Evolutionary conservation across 768 basidiomycete species (phyloP).

Genomic region (Mrakia frigida): DNA sequence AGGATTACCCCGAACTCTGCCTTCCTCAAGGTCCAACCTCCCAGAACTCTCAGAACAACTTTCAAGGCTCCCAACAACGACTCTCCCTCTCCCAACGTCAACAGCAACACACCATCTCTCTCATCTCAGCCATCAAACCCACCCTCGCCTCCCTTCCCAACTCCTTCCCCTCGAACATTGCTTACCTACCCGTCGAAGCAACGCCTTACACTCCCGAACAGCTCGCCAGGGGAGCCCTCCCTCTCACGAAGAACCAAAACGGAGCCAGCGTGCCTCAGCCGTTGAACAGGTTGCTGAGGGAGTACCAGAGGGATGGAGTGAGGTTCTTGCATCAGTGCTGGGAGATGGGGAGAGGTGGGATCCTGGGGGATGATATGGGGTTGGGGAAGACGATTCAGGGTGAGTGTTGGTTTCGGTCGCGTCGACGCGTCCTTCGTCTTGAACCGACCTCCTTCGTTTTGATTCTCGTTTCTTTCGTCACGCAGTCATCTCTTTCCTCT

Average conservation of each 20-base stretch:
- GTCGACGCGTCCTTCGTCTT: background rate
- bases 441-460: too few species aligned
- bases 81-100: background rate
- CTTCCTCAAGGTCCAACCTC: background rate
- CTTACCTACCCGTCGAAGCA: background rate
- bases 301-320: constrained; percentile 84
- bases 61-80: too few species aligned
- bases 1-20: background rate
- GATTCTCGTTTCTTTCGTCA: constrained; percentile 40
- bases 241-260: background rate
- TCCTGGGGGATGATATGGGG: constrained; percentile 97
- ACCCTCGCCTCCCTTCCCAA: background rate
- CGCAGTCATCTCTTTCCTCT: constrained; percentile 67
- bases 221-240: background rate
- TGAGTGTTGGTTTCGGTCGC: background rate
- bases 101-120: background rate
- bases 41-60: background rate
- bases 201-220: background rate
- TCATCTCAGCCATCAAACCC: background rate
- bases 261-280: background rate
- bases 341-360: constrained; percentile 61
- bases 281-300: constrained; percentile 80
- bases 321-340: constrained; percentile 74
- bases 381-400: constrained; percentile 84
- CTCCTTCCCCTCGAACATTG: background rate